phyloP scores from a whole-genome alignment of 2,329 filamentous ascomycete species.

The Magnaporthiopsis rhizophila region DNA sequence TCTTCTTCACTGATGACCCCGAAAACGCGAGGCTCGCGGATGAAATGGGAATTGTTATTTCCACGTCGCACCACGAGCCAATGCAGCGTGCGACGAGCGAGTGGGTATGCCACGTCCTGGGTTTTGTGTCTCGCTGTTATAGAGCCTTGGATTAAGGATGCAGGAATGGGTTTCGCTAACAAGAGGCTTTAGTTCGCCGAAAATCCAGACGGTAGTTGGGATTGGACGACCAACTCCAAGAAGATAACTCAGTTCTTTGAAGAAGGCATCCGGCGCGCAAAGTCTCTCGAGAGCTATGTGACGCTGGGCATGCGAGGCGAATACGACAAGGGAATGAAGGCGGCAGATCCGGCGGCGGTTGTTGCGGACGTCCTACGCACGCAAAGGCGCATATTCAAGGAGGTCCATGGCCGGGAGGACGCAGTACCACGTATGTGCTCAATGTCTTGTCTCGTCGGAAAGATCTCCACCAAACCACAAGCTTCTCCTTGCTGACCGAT shows the following conservation, averaged over 20 bases:
- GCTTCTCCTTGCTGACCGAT: neutral
- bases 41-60: slow-evolving; percentile 66
- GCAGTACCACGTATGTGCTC: slow-evolving; percentile 30
- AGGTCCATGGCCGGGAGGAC: slow-evolving; percentile 38
- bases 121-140: too few species aligned
- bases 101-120: slow-evolving; percentile 22
- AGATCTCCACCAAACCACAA: neutral
- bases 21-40: slow-evolving; percentile 62
- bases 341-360: slow-evolving; percentile 40
- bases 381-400: slow-evolving; percentile 44
- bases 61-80: slow-evolving; percentile 66
- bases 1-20: slow-evolving; percentile 65
- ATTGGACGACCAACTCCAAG: neutral
- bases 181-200: neutral
- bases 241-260: slow-evolving; percentile 46
- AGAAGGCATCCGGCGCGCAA: slow-evolving; percentile 45
- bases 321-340: slow-evolving; percentile 43
- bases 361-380: slow-evolving; percentile 45
- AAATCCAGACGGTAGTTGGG: slow-evolving; percentile 5
- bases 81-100: slow-evolving; percentile 56
- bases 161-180: neutral
- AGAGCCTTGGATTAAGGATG: neutral
- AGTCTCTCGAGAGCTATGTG: slow-evolving; percentile 49
- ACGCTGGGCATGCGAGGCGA: slow-evolving; percentile 54
- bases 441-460: neutral